Conservation (phyloP, 495 filamentous ascomycete genomes). For the Polyplosphaeria fusca region DNA sequence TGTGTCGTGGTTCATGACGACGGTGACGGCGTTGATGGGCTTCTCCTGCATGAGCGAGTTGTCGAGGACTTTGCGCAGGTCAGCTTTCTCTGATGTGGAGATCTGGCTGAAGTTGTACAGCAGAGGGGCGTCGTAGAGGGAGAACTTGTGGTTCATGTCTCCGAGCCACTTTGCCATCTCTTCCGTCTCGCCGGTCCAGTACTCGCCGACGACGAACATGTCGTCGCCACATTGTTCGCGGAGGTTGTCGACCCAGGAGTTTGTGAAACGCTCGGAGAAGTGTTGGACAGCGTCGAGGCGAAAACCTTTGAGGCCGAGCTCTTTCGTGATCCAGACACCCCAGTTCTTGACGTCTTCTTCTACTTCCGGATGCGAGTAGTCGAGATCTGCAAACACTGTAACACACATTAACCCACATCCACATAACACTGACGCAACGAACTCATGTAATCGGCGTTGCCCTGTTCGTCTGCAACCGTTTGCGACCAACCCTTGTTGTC, state of each 20-base stretch:
- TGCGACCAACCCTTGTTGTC: constrained; percentile 63
- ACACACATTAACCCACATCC: too few species aligned
- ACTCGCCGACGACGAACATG: constrained; percentile 71
- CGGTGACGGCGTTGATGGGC: constrained; percentile 60
- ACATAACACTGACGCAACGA: too few species aligned
- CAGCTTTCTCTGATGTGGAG: constrained; percentile 50
- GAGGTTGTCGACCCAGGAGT: constrained; percentile 55
- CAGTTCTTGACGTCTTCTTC: constrained; percentile 58
- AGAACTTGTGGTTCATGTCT: constrained; percentile 55
- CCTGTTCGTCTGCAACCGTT: constrained; percentile 63
- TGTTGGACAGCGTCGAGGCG: constrained; percentile 75
- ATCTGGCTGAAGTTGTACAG: constrained; percentile 61
- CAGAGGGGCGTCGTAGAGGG: constrained; percentile 66
- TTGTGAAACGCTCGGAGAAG: constrained; percentile 62
- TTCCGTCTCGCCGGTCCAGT: constrained; percentile 61
- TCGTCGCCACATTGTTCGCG: constrained; percentile 48
- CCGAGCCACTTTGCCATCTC: constrained; percentile 58
- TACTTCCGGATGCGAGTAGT: constrained; percentile 65
- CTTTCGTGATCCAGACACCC: constrained; percentile 62
- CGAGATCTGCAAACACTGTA: constrained; percentile 60
- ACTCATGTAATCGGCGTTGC: constrained; percentile 50
- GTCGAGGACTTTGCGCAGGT: constrained; percentile 61
- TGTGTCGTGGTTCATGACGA: constrained; percentile 45
- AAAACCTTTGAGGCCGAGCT: constrained; percentile 62
- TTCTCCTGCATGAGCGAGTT: constrained; percentile 55